Evolutionary conservation across 805 yeast species (phyloP), one percentile per base, ranked within the genome.

Genomic region (Grigorovia humatica): DNA sequence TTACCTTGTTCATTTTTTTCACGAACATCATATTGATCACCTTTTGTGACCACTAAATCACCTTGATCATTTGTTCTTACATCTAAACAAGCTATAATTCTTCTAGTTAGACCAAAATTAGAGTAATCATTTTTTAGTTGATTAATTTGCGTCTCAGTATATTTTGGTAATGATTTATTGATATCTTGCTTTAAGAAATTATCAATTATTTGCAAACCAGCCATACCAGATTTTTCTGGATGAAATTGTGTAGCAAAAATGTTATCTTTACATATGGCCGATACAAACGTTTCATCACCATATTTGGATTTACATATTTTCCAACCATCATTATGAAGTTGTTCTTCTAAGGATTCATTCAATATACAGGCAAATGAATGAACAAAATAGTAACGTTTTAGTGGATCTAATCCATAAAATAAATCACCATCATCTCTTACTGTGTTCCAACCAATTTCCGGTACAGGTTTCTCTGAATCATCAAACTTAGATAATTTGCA

Each of bases 1-100:
- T 57, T 57, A 32, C 76, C 79, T 2, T 73, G 76, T 4, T 68
- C 64, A 43, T 19, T 41, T 59, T 83, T 83, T 62, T 90, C 97
- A 58, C 99, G 80, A 1, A 93, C 99, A 68, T 93, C 96, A 66
- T 93, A 93, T 68, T 93, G 99, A 64, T 93, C 99, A 52, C 99
- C 99, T 69, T 93, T 93, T 0, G 99, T 93, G 29, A 93, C 99
- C 1, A 93, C 99, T 58, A 93, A 76, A 65, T 93, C 99, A 35
- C 99, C 99, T 42, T 74, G 74, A 63, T 93, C 99, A 65, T 93
- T 93, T 7, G 96, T 76, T 61, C 99, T 81, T n/a, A 93, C 99
- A 65, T 93, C 99, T 45, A 93, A 70, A 68, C 99, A 93, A 0
- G 99, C 99, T 70, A 93, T 89, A 20, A 95, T 80, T 69, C 99